These are phyloP conservation scores for Pestalotiopsis sp. DNA, from an alignment of 2,329 filamentous ascomycete species.

Conservation along the genomic window DNA sequence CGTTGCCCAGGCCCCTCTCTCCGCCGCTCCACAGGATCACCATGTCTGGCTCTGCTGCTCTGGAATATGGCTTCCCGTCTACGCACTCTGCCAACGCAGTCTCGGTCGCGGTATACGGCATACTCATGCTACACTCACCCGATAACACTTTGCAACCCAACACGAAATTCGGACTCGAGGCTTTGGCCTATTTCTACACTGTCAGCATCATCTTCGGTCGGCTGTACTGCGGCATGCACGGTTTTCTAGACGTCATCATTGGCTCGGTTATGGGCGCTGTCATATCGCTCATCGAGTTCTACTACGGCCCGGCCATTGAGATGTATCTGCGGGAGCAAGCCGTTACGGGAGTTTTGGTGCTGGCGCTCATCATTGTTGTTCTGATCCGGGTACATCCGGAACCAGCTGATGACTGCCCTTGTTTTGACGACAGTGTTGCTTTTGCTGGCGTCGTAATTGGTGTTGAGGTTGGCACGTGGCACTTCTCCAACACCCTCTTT, in stretches of 20 bases:
- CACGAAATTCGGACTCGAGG: slow-evolving; percentile 63
- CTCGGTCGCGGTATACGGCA: slow-evolving; percentile 83
- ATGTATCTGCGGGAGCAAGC: slow-evolving; percentile 66
- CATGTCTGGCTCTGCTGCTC: slow-evolving; percentile 91
- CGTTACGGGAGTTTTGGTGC: slow-evolving; percentile 63
- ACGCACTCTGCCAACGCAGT: slow-evolving; percentile 97
- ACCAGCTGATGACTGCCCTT: slow-evolving; percentile 94
- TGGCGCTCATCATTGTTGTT: slow-evolving; percentile 67
- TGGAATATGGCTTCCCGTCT: slow-evolving; percentile 97
- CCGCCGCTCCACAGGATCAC: slow-evolving; percentile 92
- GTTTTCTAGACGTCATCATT: slow-evolving; percentile 85
- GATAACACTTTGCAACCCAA: slow-evolving; percentile 61
- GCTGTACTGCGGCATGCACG: slow-evolving; percentile 98
- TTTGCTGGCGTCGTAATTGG: slow-evolving; percentile 92
- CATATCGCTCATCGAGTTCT: slow-evolving; percentile 60
- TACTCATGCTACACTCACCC: slow-evolving; percentile 68
- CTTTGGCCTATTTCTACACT: slow-evolving; percentile 79
- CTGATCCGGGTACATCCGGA: slow-evolving; percentile 91
- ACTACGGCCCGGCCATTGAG: slow-evolving; percentile 64
- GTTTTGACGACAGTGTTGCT: slow-evolving; percentile 93
- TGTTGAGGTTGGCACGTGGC: slow-evolving; percentile 80
- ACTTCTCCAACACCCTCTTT: slow-evolving; percentile 60
- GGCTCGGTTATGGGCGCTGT: slow-evolving; percentile 75
- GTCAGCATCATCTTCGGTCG: slow-evolving; percentile 87
- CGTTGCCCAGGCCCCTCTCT: slow-evolving; percentile 86